Conservation (phyloP, 305 asterid species). For the Solanum chacoense region DNA sequence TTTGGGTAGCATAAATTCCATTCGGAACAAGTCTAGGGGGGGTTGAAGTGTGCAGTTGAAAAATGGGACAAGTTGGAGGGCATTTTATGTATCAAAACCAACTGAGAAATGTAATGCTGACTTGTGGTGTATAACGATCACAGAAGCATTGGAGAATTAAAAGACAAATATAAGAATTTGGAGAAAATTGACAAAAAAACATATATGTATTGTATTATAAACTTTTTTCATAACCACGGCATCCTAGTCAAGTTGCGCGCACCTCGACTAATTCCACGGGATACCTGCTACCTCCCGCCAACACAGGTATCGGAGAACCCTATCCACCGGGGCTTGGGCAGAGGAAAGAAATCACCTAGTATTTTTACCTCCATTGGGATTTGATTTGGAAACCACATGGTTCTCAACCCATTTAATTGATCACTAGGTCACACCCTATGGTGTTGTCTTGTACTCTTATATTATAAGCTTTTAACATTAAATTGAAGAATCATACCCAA, state of each 20-base stretch:
- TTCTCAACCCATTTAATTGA: neutral
- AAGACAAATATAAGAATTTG: neutral
- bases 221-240: neutral
- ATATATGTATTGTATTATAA: neutral
- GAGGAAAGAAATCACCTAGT: neutral
- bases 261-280: neutral
- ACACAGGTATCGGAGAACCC: neutral
- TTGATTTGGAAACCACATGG: neutral
- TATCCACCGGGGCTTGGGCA: neutral
- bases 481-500: conserved; percentile 54
- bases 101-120: neutral
- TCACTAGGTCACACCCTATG: neutral
- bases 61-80: neutral
- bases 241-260: neutral
- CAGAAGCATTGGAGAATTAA: neutral
- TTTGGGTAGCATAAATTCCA: neutral
- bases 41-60: neutral
- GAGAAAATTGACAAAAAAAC: neutral
- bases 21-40: neutral
- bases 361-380: neutral
- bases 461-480: conserved; percentile 6
- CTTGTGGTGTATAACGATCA: neutral
- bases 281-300: neutral
- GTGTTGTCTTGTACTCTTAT: neutral
- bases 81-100: neutral